Percentiles rank a stretch among this genome's conserved stretches.
phyloP scores from a whole-genome alignment of 495 filamentous ascomycete genomes.

The Aspergillus panamensis region DNA sequence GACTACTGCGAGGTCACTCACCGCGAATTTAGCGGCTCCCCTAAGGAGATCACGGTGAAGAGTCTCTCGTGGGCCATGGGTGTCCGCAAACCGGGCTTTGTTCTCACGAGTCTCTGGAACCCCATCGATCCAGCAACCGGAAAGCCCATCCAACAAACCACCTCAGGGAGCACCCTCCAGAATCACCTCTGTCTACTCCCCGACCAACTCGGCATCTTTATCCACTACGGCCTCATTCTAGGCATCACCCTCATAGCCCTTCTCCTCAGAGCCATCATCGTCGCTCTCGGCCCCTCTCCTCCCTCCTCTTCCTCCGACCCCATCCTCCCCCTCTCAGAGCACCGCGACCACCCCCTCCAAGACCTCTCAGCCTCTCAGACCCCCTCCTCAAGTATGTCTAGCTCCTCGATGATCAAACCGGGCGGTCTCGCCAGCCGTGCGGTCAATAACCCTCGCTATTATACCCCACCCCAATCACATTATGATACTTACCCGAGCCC shows the following conservation, averaged over 20 bases:
- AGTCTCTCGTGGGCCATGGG: conserved; percentile 94
- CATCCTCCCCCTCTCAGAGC: conserved; percentile 39
- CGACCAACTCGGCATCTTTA: conserved; percentile 77
- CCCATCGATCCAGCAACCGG: conserved; percentile 65
- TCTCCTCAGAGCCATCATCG: conserved; percentile 56
- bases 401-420: conserved; percentile 32
- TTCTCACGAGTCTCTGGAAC: conserved; percentile 88
- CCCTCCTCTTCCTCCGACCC: conserved; percentile 19
- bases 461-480: conserved; percentile 23
- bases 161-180: conserved; percentile 59
- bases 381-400: conserved; percentile 38
- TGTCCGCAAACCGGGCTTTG: conserved; percentile 82
- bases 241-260: conserved; percentile 58
- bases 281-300: conserved; percentile 27
- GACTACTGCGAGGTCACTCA: conserved; percentile 94
- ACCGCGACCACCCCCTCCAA: conserved; percentile 16
- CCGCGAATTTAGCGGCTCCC: conserved; percentile 58
- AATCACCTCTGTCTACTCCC: conserved; percentile 90
- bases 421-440: conserved; percentile 36
- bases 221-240: conserved; percentile 65
- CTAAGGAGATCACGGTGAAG: conserved; percentile 92
- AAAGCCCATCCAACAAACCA: conserved; percentile 44
- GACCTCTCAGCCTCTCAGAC: conserved; percentile 22
- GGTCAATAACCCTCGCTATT: conserved; percentile 22
- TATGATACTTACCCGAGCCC: conserved; percentile 27